Conservation (phyloP, 352 stramenopile genomes). For the Phytophthora idaei region DNA sequence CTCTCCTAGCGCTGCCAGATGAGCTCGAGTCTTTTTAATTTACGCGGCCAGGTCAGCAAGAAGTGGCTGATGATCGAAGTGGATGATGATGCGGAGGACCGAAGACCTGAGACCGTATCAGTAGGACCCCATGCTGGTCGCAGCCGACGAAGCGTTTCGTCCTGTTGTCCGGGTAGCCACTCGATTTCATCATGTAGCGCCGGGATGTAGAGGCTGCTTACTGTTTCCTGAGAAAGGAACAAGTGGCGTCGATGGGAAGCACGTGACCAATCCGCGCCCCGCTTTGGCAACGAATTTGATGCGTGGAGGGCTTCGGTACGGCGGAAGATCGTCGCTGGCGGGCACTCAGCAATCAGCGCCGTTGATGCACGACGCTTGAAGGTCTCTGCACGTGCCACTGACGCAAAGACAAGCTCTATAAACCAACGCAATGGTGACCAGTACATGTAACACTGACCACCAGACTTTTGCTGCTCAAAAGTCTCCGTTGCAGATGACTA, state of each 20-base stretch:
- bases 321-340: constrained; percentile 27
- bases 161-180: constrained; percentile 24
- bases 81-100: constrained; percentile 26
- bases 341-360: constrained; percentile 18
- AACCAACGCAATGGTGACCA: too few relatives aligned
- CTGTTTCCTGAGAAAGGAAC: constrained; percentile 23
- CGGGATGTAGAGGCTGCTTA: constrained; percentile 21
- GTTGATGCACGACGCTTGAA: background rate
- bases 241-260: constrained; percentile 24
- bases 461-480: background rate
- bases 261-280: background rate
- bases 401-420: background rate
- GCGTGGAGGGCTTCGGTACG: constrained; percentile 32
- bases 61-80: constrained; percentile 24
- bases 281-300: constrained; percentile 14
- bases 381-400: constrained; percentile 6
- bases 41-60: background rate
- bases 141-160: constrained; percentile 30
- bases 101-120: constrained; percentile 12
- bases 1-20: background rate
- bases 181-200: constrained; percentile 32
- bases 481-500: background rate
- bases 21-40: background rate
- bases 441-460: background rate
- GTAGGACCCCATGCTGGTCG: constrained; percentile 2